A percentile compares a stretch with the other conserved stretches of the same genome.
phyloP scores from a whole-genome alignment of 768 basidiomycete species.

The Pleurotus djamor region DNA sequence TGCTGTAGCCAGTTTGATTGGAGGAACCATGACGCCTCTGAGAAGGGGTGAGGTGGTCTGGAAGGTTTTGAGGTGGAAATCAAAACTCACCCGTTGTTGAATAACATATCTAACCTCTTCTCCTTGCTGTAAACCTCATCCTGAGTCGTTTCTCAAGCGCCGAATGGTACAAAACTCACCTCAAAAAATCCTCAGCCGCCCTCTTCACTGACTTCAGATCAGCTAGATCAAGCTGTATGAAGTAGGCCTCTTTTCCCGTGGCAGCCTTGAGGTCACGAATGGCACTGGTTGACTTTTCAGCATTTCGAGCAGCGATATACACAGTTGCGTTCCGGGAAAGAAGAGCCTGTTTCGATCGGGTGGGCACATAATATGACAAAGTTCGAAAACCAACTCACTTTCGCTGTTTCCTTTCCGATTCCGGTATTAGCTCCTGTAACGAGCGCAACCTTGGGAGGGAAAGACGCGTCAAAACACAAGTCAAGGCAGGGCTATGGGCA shows the following conservation, averaged over 20 bases:
- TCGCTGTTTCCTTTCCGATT: conserved; percentile 47
- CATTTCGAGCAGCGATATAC: conserved; percentile 43
- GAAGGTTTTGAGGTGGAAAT: no score
- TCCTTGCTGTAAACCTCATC: conserved; percentile 30
- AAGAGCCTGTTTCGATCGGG: conserved; percentile 24
- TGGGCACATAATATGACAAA: neutral
- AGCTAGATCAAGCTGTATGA: conserved; percentile 41
- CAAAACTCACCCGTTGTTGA: conserved; percentile 43
- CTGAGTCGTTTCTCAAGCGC: no score
- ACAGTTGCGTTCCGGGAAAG: conserved; percentile 47
- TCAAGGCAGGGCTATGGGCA: neutral
- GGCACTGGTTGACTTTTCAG: conserved; percentile 33
- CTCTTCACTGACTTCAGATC: conserved; percentile 39
- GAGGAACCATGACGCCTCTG: conserved; percentile 46
- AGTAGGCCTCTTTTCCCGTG: conserved; percentile 40
- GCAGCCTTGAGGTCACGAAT: conserved; percentile 35
- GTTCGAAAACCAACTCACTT: conserved; percentile 16
- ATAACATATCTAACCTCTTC: conserved; percentile 39
- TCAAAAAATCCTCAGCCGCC: conserved; percentile 36
- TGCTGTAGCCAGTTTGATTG: conserved; percentile 37
- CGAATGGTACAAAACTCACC: conserved; percentile 13
- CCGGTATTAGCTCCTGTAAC: conserved; percentile 52
- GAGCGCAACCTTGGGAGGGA: conserved; percentile 23
- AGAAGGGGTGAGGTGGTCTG: neutral
- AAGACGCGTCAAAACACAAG: no score